Percentiles rank a stretch among this genome's conserved stretches.
These are phyloP conservation scores for Solanum hybrid DNA, from an alignment of 305 asterid species.

Conservation along the genomic window DNA sequence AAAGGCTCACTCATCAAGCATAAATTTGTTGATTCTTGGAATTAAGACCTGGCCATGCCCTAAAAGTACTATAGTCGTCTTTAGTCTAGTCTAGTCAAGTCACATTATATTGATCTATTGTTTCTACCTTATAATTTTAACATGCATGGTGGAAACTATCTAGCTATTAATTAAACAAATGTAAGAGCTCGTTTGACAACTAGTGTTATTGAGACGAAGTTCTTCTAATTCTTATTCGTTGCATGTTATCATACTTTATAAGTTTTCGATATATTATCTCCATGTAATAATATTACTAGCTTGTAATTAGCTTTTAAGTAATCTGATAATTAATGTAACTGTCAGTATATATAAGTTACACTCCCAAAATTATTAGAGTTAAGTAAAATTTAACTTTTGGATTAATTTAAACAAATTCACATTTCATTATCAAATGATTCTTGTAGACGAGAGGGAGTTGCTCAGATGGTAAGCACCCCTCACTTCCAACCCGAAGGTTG, in stretches of 20 bases:
- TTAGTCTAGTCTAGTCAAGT: neutral
- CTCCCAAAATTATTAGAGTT: neutral
- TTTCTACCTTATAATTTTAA: neutral
- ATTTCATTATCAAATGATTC: neutral
- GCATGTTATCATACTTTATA: neutral
- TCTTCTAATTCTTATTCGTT: neutral
- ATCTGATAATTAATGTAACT: neutral
- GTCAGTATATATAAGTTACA: neutral
- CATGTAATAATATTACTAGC: neutral
- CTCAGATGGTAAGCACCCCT: too few species aligned
- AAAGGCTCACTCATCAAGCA: neutral
- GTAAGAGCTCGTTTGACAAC: too few species aligned
- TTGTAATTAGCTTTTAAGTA: neutral
- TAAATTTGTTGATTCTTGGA: neutral
- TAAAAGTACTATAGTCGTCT: too few species aligned
- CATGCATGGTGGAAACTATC: neutral
- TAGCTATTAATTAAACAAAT: too few species aligned
- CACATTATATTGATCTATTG: neutral
- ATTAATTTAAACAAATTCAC: neutral
- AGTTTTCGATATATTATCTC: neutral
- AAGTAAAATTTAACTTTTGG: neutral
- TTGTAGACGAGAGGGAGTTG: too few species aligned
- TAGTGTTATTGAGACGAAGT: too few species aligned
- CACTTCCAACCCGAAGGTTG: too few species aligned
- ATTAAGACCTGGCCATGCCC: too few species aligned